phyloP scores from a whole-genome alignment of 2,329 filamentous ascomycete genomes.

The Colletotrichum filicis region DNA sequence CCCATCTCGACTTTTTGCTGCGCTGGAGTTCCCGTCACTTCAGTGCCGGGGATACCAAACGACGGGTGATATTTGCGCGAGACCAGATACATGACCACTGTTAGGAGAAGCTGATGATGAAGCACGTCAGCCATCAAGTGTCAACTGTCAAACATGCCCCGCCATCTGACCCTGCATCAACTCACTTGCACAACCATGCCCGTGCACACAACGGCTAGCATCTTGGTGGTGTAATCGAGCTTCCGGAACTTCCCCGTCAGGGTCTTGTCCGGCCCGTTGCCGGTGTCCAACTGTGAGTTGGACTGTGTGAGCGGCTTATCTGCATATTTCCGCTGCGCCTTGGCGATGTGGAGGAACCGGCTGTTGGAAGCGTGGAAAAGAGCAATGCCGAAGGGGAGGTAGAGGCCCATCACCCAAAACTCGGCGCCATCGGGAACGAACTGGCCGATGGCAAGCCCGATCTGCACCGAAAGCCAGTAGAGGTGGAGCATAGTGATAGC shows the following conservation, averaged over 20 bases:
- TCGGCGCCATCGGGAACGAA: constrained; percentile 63
- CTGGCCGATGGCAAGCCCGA: constrained; percentile 51
- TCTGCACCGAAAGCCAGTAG: constrained; percentile 54
- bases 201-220: constrained; percentile 60
- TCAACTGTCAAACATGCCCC: constrained; percentile 5
- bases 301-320: constrained; percentile 33
- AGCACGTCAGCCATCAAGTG: constrained; percentile 33
- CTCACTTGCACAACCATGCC: constrained; percentile 68
- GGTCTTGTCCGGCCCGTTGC: constrained; percentile 37
- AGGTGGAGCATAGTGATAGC: constrained; percentile 53
- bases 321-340: constrained; percentile 54
- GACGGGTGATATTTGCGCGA: constrained; percentile 73
- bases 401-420: constrained; percentile 76
- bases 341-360: constrained; percentile 68
- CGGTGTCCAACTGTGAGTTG: constrained; percentile 32
- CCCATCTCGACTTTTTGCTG: constrained; percentile 58
- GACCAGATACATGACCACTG: constrained; percentile 69
- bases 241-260: constrained; percentile 49
- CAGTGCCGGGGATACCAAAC: constrained; percentile 71
- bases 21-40: constrained; percentile 65
- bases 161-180: constrained; percentile 27
- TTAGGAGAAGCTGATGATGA: constrained; percentile 62
- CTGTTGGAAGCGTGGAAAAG: constrained; percentile 73
- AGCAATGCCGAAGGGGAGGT: constrained; percentile 72
- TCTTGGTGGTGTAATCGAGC: constrained; percentile 59